A percentile compares a stretch with the other conserved stretches of the same genome.
Conservation (phyloP, 2,329 filamentous ascomycete species). For the Venturia oleaginea region DNA sequence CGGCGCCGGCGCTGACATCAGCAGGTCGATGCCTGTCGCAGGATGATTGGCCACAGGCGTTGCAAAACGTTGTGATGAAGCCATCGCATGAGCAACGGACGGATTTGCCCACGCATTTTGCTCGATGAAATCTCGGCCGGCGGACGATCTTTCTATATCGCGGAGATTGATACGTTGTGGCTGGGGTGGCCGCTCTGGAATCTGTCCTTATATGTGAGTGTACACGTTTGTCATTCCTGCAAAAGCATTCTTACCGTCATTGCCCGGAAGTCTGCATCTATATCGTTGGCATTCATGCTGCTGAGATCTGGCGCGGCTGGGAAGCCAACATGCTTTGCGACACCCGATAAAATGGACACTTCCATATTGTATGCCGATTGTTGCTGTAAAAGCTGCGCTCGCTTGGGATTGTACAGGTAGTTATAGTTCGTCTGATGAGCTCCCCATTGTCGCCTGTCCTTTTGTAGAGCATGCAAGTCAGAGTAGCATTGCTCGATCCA, state of each 20-base stretch:
- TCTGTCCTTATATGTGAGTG: conserved; percentile 8
- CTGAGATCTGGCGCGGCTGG: conserved; percentile 83
- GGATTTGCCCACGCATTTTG: conserved; percentile 82
- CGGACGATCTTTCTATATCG: conserved; percentile 36
- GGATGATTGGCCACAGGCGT: conserved; percentile 18
- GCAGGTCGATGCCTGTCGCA: conserved; percentile 18
- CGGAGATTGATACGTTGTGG: conserved; percentile 9
- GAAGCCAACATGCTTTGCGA: conserved; percentile 94
- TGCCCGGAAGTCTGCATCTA: conserved; percentile 79
- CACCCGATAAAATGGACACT: conserved; percentile 79
- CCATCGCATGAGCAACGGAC: conserved; percentile 51
- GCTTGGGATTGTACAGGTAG: conserved; percentile 68
- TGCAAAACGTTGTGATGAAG: conserved; percentile 16
- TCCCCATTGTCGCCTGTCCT: conserved; percentile 70
- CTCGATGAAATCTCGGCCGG: conserved; percentile 40
- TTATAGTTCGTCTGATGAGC: conserved; percentile 74
- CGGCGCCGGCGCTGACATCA: conserved; percentile 10
- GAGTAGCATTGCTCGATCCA: conserved; percentile 73
- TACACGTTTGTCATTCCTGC: not conserved
- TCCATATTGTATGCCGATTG: conserved; percentile 92
- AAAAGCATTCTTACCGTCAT: conserved; percentile 57
- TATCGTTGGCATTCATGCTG: conserved; percentile 60
- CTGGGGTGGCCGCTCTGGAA: conserved; percentile 7
- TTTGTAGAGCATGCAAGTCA: conserved; percentile 88
- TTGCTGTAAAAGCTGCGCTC: conserved; percentile 69